Evolutionary conservation across 1,284 basidiomycete species (phyloP), one percentile per base, ranked within the genome.

Genomic region (Termitomyces sp.): DNA sequence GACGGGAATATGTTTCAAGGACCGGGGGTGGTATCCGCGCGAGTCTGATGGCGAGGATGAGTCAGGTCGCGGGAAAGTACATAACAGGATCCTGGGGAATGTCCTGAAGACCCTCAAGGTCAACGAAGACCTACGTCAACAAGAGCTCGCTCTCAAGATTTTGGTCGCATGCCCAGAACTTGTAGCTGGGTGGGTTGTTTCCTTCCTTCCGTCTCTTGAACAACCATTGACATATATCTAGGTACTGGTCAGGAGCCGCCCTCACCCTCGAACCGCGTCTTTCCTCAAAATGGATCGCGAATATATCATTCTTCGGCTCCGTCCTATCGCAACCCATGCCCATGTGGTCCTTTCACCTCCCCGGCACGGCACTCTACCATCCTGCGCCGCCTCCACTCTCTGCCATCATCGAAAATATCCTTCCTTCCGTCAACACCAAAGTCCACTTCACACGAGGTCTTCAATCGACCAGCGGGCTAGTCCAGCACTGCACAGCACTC

Each of bases 1-100:
- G 0, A 73, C 78, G 16, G 95, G 94, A 0, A 76, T 97, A 19
- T 97, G 93, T 65, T 97, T 96, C 69, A 80, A 76, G 44, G 93
- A 96, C 64, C 78, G 82, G 13, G 94, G 93, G 0, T 97, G 94
- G 94, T 97, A 97, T 63, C 84, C 84, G 1, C 81, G 90, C 3
- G 80, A 84, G 60, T 66, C 68, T 1, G 72, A 76, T 3, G 64
- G 60, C 1, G 74, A 75, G 4, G 62, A 61, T 28, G 69, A 66
- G 31, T 59, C 62, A 48, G 60, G 55, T 28, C 66, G 71, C 11
- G 68, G 74, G 16, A 83, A 76, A 56, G 79, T 95, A 24, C 81
- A 94, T 70, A 97, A 97, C 70, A 89, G 90, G 62, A 89, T 95
- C 7, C 73, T 97, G 1, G 77, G 82, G 0, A 90, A 90, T 53